These are phyloP conservation scores for Monilinia vaccinii-corymbosi DNA, from an alignment of 2,329 filamentous ascomycete genomes.

Conservation along the genomic window DNA sequence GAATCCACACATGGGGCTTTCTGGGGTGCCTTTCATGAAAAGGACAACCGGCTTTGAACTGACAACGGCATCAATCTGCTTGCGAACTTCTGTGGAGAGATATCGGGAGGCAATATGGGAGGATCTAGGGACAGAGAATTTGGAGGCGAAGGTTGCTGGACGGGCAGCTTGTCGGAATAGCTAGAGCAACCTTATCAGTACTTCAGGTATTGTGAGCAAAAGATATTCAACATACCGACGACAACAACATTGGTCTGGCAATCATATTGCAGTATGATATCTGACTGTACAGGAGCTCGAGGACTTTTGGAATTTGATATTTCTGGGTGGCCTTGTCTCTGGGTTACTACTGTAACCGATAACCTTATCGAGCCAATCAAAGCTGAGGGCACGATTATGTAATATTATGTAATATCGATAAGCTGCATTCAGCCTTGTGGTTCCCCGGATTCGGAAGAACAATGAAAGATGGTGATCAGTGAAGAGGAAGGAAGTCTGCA, in stretches of 20 bases:
- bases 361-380: too few relatives aligned
- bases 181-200: conserved; percentile 27
- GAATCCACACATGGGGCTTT: conserved; percentile 93
- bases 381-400: too few relatives aligned
- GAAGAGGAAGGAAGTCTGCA: neutral
- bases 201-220: neutral
- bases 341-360: neutral
- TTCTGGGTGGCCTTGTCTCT: neutral
- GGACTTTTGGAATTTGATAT: neutral
- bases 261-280: conserved; percentile 20
- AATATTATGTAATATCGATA: neutral
- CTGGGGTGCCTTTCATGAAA: conserved; percentile 99
- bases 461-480: neutral
- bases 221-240: conserved; percentile 20
- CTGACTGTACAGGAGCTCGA: neutral
- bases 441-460: neutral
- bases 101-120: conserved; percentile 41
- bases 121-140: conserved; percentile 24
- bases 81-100: conserved; percentile 69
- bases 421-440: neutral
- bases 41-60: conserved; percentile 83
- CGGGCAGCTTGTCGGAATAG: conserved; percentile 38
- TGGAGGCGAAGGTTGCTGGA: conserved; percentile 23
- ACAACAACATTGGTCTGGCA: conserved; percentile 23
- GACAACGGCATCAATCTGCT: conserved; percentile 86